Evolutionary conservation across 352 stramenopile species (phyloP).

Genomic region (Pseudoperonospora humuli): DNA sequence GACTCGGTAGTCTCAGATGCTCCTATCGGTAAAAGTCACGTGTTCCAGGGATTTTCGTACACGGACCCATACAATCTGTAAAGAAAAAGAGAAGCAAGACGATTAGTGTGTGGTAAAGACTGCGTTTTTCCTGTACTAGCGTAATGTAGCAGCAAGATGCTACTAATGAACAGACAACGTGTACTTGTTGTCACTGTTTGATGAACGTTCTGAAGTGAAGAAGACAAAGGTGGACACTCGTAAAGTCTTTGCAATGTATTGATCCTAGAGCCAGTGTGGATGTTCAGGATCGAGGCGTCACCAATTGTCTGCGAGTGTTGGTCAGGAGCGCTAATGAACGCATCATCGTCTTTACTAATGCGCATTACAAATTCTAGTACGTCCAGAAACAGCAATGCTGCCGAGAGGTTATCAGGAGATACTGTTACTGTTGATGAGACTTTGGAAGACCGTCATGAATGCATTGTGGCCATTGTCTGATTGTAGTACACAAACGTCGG

Average conservation of each 20-base stretch:
- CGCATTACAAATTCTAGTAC: slow-evolving; percentile 83
- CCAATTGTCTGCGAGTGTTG: slow-evolving; percentile 83
- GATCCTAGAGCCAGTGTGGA: slow-evolving; percentile 87
- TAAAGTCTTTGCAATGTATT: slow-evolving; percentile 78
- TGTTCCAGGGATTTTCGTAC: slow-evolving; percentile 78
- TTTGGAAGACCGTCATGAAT: slow-evolving; percentile 78
- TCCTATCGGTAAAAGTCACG: slow-evolving; percentile 55
- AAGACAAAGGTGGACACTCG: slow-evolving; percentile 29
- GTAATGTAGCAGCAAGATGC: no score
- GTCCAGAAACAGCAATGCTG: slow-evolving; percentile 47
- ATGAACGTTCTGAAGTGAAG: slow-evolving; percentile 86
- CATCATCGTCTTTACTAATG: slow-evolving; percentile 92
- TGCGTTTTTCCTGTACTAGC: slow-evolving; percentile 19
- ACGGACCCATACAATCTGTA: slow-evolving; percentile 59
- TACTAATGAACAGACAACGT: no score
- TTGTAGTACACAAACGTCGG: slow-evolving; percentile 79
- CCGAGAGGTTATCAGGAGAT: slow-evolving; percentile 15
- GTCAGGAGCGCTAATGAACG: slow-evolving; percentile 73
- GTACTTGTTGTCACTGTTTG: slow-evolving; percentile 82
- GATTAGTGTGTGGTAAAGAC: neutral
- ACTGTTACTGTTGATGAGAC: slow-evolving; percentile 19
- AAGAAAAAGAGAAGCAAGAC: neutral
- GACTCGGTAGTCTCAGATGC: slow-evolving; percentile 57
- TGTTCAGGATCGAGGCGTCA: slow-evolving; percentile 87
- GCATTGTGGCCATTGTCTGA: slow-evolving; percentile 72